Base-by-base conservation (phyloP, 192 early-diverging fungal genomes). In the Jimgerdemannia flammicorona region DNA sequence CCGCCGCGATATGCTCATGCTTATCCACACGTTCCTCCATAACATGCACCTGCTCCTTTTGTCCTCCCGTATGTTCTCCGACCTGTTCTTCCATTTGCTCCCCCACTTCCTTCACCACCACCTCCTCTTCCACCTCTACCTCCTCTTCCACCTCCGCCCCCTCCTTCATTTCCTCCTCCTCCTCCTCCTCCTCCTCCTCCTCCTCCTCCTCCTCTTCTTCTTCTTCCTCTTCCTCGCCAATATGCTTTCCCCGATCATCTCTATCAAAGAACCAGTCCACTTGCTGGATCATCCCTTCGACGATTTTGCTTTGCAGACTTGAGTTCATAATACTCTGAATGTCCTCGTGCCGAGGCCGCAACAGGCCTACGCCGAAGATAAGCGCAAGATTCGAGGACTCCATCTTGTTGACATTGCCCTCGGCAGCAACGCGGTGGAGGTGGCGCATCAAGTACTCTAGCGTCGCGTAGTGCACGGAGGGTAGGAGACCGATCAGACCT, bases 371-470 rank as follows among this genome's bases (percentile, higher is more conserved):
- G 6, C 91, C 93, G 86, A 98, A 97, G 43, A 97, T 93, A 41
- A 97, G 91, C 19, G 94, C 91, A 71, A 98, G 80, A 74, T 97
- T 98, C 40, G 93, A 92, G 40, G 95, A 79, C 20, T 92, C 91
- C 97, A 98, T 98, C 73, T 95, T 95, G 82, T 97, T 98, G 18
- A 86, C 81, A 29, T 83, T 78, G 54, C 91, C 86, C 49, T 93
- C 77, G 39, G 85, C 75, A 14, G 93, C 82, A 3, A 98, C 90
- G 0, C 81, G 85, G 67, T 87, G 84, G 71, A 92, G 74, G 65
- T 94, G 93, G 64, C 71, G 77, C 86, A 94, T 90, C 71, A 94
- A 69, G 69, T 83, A 88, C 59, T 86, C 78, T 40, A 93, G 80
- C 9, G 91, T 91, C 49, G 80, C 75, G 70, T 84, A 84, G 66